A percentile compares a stretch with the other conserved stretches of the same genome.
Conservation (phyloP, 768 basidiomycete genomes). For the Melanogaster broomeanus region DNA sequence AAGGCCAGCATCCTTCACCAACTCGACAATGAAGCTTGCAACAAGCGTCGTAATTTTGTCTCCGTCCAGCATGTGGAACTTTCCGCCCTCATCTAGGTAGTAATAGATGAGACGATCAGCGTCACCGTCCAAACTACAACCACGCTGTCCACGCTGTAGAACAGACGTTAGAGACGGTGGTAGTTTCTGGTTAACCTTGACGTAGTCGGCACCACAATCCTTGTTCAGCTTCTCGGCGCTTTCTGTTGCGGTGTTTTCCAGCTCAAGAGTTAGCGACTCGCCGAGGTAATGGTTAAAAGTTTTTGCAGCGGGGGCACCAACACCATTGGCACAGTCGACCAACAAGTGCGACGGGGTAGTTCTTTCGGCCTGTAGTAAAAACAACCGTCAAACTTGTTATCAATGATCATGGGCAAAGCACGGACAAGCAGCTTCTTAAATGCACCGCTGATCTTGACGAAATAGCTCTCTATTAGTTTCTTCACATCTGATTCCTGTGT, state of each 20-base stretch:
- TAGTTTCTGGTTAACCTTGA: slow-evolving; percentile 88
- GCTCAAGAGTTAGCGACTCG: slow-evolving; percentile 57
- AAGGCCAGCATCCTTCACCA: slow-evolving; percentile 83
- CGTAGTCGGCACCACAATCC: slow-evolving; percentile 92
- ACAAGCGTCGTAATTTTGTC: slow-evolving; percentile 97
- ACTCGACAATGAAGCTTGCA: slow-evolving; percentile 88
- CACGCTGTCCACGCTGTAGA: slow-evolving; percentile 73
- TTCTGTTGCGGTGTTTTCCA: slow-evolving; percentile 68
- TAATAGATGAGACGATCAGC: slow-evolving; percentile 97
- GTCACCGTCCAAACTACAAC: slow-evolving; percentile 95
- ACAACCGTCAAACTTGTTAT: slow-evolving; percentile 6
- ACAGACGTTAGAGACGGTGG: slow-evolving; percentile 73
- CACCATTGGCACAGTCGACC: slow-evolving; percentile 99
- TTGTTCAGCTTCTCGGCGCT: slow-evolving; percentile 79
- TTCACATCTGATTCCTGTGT: slow-evolving; percentile 78
- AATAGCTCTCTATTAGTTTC: slow-evolving; percentile 82
- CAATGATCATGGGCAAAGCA: slow-evolving; percentile 13
- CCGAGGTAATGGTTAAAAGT: slow-evolving; percentile 63
- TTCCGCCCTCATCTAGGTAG: slow-evolving; percentile 75
- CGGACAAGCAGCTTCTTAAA: slow-evolving; percentile 88
- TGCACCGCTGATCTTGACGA: slow-evolving; percentile 74
- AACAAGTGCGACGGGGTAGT: slow-evolving; percentile 57
- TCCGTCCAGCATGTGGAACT: slow-evolving; percentile 93
- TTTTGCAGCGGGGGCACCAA: slow-evolving; percentile 75
- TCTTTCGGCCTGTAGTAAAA: slow-evolving; percentile 53